phyloP scores from a whole-genome alignment of 2,329 filamentous ascomycete species.

The Scedosporium apiospermum region DNA sequence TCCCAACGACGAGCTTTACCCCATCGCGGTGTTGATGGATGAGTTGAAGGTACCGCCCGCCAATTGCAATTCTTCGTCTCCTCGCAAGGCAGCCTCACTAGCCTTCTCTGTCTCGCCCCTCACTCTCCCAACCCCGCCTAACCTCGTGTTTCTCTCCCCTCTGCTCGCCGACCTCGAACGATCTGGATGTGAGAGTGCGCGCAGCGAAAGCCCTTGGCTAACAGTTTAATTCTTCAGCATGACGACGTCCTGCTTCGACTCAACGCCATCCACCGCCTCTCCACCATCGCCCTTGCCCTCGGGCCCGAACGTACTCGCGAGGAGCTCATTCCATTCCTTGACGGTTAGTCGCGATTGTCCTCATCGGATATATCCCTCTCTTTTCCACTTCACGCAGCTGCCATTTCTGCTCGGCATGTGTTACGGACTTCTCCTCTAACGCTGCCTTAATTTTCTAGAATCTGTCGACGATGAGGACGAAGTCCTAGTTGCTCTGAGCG shows the following conservation, averaged over 20 bases:
- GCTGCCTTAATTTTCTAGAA: constrained; percentile 48
- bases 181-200: neutral
- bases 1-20: constrained; percentile 97
- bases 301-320: constrained; percentile 95
- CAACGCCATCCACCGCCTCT: constrained; percentile 96
- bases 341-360: constrained; percentile 58
- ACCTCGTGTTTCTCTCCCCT: constrained; percentile 14
- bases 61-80: constrained; percentile 3
- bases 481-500: constrained; percentile 91
- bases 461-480: constrained; percentile 99
- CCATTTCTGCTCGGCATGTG: neutral
- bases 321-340: constrained; percentile 96
- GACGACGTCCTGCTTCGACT: constrained; percentile 96
- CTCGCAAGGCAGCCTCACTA: neutral
- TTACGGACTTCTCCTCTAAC: constrained; percentile 7
- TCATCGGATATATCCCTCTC: constrained; percentile 9
- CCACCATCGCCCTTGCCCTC: constrained; percentile 92
- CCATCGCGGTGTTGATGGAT: constrained; percentile 98
- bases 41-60: constrained; percentile 77
- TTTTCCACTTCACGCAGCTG: neutral
- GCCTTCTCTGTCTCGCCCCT: constrained; percentile 7
- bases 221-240: constrained; percentile 51
- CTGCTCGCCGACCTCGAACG: constrained; percentile 6
- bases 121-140: constrained; percentile 3
- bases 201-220: neutral